Percentiles rank a stretch among this genome's conserved stretches.
phyloP scores from a whole-genome alignment of 768 basidiomycete species.

The Serendipita indica region DNA sequence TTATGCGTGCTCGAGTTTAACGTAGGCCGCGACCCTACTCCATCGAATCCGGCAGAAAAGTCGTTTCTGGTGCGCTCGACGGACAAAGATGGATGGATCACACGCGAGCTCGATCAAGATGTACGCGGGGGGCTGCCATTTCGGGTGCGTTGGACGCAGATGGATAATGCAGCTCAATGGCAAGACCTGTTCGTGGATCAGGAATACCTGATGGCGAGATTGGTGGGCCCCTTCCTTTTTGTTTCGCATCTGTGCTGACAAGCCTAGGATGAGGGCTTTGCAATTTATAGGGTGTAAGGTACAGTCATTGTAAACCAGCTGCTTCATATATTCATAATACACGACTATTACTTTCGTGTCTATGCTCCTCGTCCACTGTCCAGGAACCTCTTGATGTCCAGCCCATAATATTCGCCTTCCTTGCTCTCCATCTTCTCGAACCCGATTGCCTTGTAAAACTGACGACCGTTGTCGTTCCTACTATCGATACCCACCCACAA shows the following conservation, averaged over 20 bases:
- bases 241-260: neutral
- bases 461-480: slow-evolving; percentile 41
- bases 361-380: neutral
- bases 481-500: slow-evolving; percentile 60
- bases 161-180: neutral
- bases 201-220: neutral
- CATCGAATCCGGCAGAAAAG: neutral
- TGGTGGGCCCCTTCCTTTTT: neutral
- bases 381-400: neutral
- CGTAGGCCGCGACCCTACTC: neutral
- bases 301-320: no score
- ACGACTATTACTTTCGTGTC: no score
- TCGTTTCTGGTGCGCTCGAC: neutral
- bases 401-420: slow-evolving; percentile 11
- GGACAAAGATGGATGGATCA: neutral
- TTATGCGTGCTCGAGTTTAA: slow-evolving; percentile 4
- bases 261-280: no score
- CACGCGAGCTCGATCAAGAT: neutral
- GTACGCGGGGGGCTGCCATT: neutral
- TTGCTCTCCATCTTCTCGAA: slow-evolving; percentile 36
- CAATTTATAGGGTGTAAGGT: no score
- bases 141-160: neutral
- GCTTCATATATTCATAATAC: no score
- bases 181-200: neutral
- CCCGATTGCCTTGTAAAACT: slow-evolving; percentile 49